phyloP scores from a whole-genome alignment of 148 eudicot species.

The Linanthus parryae region DNA sequence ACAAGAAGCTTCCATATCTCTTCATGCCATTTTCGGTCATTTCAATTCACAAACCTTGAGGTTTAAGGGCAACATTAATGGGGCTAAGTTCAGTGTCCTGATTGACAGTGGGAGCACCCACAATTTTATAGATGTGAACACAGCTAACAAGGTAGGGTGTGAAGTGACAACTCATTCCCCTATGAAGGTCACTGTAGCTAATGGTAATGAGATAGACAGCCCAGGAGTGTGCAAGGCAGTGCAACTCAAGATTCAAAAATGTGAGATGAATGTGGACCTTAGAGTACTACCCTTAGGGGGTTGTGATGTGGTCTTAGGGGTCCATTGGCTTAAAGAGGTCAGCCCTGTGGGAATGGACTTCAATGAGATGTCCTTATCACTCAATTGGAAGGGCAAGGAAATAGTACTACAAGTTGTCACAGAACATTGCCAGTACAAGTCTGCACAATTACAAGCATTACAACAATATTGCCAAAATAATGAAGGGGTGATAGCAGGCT shows the following conservation, averaged over 20 bases:
- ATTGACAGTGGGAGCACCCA: background rate
- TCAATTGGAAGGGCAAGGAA: no score
- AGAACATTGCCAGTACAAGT: no score
- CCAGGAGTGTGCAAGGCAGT: background rate
- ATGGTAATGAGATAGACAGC: background rate
- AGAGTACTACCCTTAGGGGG: background rate
- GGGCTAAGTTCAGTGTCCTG: background rate
- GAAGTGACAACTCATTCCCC: background rate
- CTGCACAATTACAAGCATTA: no score
- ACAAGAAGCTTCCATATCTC: no score
- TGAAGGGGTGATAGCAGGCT: no score
- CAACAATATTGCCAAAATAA: no score
- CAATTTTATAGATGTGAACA: background rate
- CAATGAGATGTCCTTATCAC: no score
- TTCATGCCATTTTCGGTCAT: no score
- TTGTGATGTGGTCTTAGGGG: background rate
- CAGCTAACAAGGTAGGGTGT: no score
- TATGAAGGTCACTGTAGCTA: background rate
- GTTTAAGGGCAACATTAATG: background rate
- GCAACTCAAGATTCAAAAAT: background rate
- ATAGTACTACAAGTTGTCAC: no score
- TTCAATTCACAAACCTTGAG: no score
- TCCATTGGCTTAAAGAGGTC: background rate
- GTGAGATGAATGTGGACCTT: background rate
- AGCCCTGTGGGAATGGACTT: no score